Base-by-base conservation (phyloP, 495 filamentous ascomycete genomes). In the Thozetella sp. region DNA sequence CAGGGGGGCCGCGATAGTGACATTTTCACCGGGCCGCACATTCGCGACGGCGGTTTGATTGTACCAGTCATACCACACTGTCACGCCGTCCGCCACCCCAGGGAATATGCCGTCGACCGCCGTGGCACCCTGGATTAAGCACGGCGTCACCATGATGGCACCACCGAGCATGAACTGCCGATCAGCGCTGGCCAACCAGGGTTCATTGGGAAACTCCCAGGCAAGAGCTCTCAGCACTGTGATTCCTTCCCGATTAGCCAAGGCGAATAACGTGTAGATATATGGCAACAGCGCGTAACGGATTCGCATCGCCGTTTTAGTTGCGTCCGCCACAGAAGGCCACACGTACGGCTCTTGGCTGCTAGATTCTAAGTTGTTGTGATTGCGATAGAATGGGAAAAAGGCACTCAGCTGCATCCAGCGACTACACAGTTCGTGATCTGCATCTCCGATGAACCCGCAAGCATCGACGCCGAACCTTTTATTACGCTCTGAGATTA, bases 341-440 rank as follows among this genome's bases (percentile, higher is more conserved):
- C 92, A 96, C 1, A 78, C 61, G 66, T 93, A 96, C 0, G 90
- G 88, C 70, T 96, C 92, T 68, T 96, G 92, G 0, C 81, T 61
- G 55, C 80, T 80, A 20, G 88, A 82, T 1, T 77, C 77, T 20
- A 88, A 74, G 2, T 75, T 76, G 67, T 94, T 93, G 76, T 96
- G 92, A 71, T 94, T 94, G 2, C 91, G 83, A 71, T 93, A 96
- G 76, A 95, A 96, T 3, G 91, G 90, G 76, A 93, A 93, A 78
- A 96, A 95, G 22, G 92, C 91, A 1, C 79, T 83, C 1, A 96
- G 81, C 70, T 92, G 88, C 90, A 93, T 94, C 92, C 92, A 96
- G 9, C 92, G 83, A 55, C 84, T 84, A 68, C 92, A 96, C 12
- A 96, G 83, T 68, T 95, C 90, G 61, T 85, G 80, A 60, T 88